Evolutionary conservation across 345 rosid species (phyloP).

Genomic region (Atalantia buxifolia): DNA sequence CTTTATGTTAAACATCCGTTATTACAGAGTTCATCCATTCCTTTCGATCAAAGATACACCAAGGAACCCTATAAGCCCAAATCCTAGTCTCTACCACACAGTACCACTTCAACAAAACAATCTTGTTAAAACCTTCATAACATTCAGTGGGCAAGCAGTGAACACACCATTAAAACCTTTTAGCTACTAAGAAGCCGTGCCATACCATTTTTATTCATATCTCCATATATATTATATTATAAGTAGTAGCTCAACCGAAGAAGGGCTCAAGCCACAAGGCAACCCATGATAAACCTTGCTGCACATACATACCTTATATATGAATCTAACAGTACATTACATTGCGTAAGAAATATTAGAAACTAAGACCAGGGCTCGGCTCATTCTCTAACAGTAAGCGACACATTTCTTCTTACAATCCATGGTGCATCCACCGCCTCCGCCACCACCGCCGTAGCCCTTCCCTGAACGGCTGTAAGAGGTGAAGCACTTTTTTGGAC

Average conservation of each 20-base stretch:
- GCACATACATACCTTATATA: not conserved
- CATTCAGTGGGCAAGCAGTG: not conserved
- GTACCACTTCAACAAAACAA: not conserved
- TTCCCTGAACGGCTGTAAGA: conserved; percentile 88
- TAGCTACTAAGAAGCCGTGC: not conserved
- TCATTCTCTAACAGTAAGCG: conserved; percentile 60
- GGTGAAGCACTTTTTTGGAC: conserved; percentile 93
- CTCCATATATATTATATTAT: not conserved
- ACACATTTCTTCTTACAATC: conserved; percentile 94
- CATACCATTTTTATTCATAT: not conserved
- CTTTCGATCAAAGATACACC: too few relatives aligned
- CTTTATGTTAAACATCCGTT: too few relatives aligned
- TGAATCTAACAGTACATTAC: not conserved
- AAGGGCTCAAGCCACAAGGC: not conserved
- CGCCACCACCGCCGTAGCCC: conserved; percentile 90
- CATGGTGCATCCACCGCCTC: conserved; percentile 93
- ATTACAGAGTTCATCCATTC: too few relatives aligned
- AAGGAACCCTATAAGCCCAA: too few relatives aligned
- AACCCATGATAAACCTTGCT: not conserved
- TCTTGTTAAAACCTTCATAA: not conserved
- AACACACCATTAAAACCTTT: not conserved
- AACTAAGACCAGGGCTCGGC: not conserved
- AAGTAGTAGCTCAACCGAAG: not conserved
- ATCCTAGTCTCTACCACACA: not conserved
- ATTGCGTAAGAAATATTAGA: not conserved